Base-by-base conservation (phyloP, 2,329 filamentous ascomycete genomes). In the Epichloe brachyelytri region DNA sequence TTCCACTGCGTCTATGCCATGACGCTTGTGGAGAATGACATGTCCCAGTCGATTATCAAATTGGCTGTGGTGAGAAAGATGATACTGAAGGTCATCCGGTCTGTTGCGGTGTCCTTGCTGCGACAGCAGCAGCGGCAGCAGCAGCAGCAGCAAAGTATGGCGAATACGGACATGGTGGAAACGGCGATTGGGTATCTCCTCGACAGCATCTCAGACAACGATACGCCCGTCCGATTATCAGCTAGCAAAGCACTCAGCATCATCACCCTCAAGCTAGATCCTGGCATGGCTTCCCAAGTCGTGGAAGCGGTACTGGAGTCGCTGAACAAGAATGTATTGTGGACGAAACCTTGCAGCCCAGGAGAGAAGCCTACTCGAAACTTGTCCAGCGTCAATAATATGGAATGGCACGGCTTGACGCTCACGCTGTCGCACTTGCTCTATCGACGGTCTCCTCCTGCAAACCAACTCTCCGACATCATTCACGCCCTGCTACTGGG, bases 171-270 rank as follows among this genome's bases (percentile, higher is more conserved):
- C 50, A 72, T 85, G 63, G 66, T 95, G 15, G 91, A 97, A 68
- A 83, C 83, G 33, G 79, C 86, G 4, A 88, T 98, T 58, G 86
- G 89, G 50, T 82, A 86, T 60, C 75, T 96, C 3, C 75, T 98
- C 3, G 83, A 88, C 53, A 77, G 78, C 12, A 72, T 97, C 1
- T 82, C 82, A 2, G 93, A 98, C 64, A 86, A 87, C 54, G 90
- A 97, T 60, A 96, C 90, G 0, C 88, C 89, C 0, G 90, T 98
- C 12, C 78, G 93, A 38, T 80, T 95, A 59, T 86, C 91, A 34
- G 88, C 91, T 19, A 95, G 89, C 65, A 98, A 98, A 68, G 86
- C 89, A 4, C 77, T 97, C 43, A 95, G 89, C 65, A 78, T 95
- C 49, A 82, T 97, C 57, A 85, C 90, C 0, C 71, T 94, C 48